Evolutionary conservation across 768 basidiomycete species (phyloP), one percentile per base, ranked within the genome.

Genomic region (Russula griseocarnosa): DNA sequence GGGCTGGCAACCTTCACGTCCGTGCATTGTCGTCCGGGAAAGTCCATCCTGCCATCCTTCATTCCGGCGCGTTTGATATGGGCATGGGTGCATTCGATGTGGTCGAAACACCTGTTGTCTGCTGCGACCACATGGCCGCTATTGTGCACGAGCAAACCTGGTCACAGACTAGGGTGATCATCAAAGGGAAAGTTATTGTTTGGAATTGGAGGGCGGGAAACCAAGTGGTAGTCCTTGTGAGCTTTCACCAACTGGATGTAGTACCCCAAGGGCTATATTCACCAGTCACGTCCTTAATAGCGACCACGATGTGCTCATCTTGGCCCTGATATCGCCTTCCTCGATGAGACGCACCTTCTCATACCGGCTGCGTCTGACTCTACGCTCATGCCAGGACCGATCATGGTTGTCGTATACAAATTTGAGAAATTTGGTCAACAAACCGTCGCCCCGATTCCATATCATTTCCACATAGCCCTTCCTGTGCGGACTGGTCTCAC

Each of bases 171-270:
- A 11, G 54, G 46, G 22, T 44, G 3, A 16, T 26, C 6, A 42
- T 34, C 22, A 61, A 61, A 36, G 59, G 54, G 20, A 56, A 47
- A 0, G 38, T 56, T 24, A 40, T 56, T 18, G 44, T 60, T 20
- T 65, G 59, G 63, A 65, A 65, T 24, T 65, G 63, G 63, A 61
- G 11, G 24, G 56, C 59, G 30, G 63, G 63, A 34, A 52, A 20
- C 9, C 54, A 56, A 38, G 59, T 65, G 40, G 47, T 40, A 1
- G 55, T 52, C 18, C 26, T 65, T 26, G 63, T 65, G 18, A 54
- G 59, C 20, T 18, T 26, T 16, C 34, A 4, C 22, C 24, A 28
- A 13, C 36, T 13, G 24, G 22, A 13, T 26, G 18, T 24, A 3
- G 22, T 40, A 1, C 14, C 34, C 20, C n/a, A 9, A n/a, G 13